Base-by-base conservation (phyloP, 176 grass and related monocot species). In the Pontederia paniculata region DNA sequence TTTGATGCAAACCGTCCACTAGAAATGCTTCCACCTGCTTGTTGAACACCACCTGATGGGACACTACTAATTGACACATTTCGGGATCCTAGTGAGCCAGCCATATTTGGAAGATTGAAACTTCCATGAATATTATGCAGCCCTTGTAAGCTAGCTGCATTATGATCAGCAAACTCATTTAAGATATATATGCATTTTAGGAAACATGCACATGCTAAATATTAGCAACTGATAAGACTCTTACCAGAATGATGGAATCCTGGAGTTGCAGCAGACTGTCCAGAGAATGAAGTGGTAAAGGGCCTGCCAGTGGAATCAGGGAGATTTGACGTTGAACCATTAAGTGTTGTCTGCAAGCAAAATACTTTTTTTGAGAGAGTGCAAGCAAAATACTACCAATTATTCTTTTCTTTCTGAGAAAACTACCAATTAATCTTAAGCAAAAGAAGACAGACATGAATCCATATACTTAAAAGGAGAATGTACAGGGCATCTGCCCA, bases 191-290 rank as follows among this genome's bases (percentile, higher is more conserved):
- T n/a, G n/a, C n/a, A n/a, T 37, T 37, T 37, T 37, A n/a, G n/a
- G n/a, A n/a, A n/a, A n/a, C n/a, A 2, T 37, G 28, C 28, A 37
- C 3, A 37, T 37, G 28, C 28, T 37, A 6, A 37, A 37, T 37
- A 37, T 37, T 37, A 48, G 15, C 4, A 63, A 50, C 4, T 13
- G 17, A 42, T 60, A 61, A 45, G 58, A 17, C 10, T 46, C 78
- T 79, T 43, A 98, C 93, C 83, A 62, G 93, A 98, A 55, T 89
- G 85, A 82, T 84, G 86, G 72, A 90, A 91, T 57, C 80, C 78
- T 68, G 83, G 77, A 55, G 87, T 74, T 48, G 83, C 74, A 58
- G 83, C 75, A 48, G 93, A 83, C 59, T 91, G 93, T 23, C 68
- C 74, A 2, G 93, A 84, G 84, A 98, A 98, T 51, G 86, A 88